Conservation (phyloP, 2,329 filamentous ascomycete genomes). For the Talaromyces pinophilus region DNA sequence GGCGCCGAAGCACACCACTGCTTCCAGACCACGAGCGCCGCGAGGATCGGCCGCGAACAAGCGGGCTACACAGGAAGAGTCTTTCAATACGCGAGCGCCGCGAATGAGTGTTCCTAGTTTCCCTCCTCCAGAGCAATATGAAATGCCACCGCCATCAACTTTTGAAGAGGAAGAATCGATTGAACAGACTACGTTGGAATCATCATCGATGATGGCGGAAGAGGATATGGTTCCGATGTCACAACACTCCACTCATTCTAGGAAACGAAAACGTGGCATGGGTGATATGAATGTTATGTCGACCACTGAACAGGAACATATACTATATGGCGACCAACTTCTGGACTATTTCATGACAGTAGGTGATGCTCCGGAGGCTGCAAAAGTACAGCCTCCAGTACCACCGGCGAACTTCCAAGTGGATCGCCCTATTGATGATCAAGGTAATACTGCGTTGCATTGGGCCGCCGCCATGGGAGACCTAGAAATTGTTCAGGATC, state of each 20-base stretch:
- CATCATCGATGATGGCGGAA: conserved; percentile 81
- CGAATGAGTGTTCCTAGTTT: conserved; percentile 41
- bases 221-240: conserved; percentile 74
- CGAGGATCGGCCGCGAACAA: conserved; percentile 64
- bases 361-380: conserved; percentile 69
- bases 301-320: conserved; percentile 76
- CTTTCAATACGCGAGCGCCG: conserved; percentile 35
- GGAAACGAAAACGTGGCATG: conserved; percentile 77
- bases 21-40: conserved; percentile 75
- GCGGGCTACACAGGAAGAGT: conserved; percentile 43
- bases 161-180: conserved; percentile 77
- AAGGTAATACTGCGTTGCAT: conserved; percentile 88
- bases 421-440: conserved; percentile 89
- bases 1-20: conserved; percentile 80
- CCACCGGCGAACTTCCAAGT: conserved; percentile 85
- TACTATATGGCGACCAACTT: conserved; percentile 87
- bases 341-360: conserved; percentile 94
- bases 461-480: conserved; percentile 99
- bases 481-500: conserved; percentile 82
- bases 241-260: conserved; percentile 57
- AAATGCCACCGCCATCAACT: conserved; percentile 57
- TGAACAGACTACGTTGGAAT: conserved; percentile 79
- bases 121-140: conserved; percentile 64
- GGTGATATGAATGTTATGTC: conserved; percentile 60
- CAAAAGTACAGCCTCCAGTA: conserved; percentile 63